phyloP scores from a whole-genome alignment of 1,284 basidiomycete species.

The Marasmius oreades region DNA sequence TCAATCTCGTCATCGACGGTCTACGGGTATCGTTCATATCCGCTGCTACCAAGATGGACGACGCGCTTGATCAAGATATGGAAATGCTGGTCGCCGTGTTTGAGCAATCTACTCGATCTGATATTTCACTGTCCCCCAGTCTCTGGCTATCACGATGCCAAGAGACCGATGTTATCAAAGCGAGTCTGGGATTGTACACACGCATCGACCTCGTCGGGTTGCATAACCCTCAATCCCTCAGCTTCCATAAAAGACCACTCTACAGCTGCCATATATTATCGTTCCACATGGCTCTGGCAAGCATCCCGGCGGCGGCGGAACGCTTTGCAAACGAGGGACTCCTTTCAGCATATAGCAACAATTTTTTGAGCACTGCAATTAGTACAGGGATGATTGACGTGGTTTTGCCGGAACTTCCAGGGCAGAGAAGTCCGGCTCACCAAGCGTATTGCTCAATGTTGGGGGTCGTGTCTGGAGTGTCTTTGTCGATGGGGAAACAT shows the following conservation, averaged over 20 bases:
- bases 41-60: conserved; percentile 52
- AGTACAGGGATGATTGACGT: conserved; percentile 75
- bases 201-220: conserved; percentile 68
- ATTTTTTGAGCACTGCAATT: conserved; percentile 72
- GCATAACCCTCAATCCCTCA: conserved; percentile 57
- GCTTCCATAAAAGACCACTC: conserved; percentile 58
- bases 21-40: conserved; percentile 68
- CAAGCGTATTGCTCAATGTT: conserved; percentile 84
- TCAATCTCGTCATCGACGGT: conserved; percentile 66
- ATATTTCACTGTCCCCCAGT: conserved; percentile 61
- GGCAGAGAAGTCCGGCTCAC: conserved; percentile 76
- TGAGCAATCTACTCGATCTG: conserved; percentile 69
- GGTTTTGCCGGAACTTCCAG: conserved; percentile 62
- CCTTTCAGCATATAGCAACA: conserved; percentile 80
- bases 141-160: conserved; percentile 81
- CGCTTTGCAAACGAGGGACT: conserved; percentile 82
- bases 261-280: conserved; percentile 75
- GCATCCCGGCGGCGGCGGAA: conserved; percentile 75
- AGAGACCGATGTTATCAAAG: conserved; percentile 76
- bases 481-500: conserved; percentile 62
- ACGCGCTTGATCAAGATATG: conserved; percentile 75
- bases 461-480: conserved; percentile 72
- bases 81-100: conserved; percentile 80
- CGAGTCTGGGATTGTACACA: conserved; percentile 73
- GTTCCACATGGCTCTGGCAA: conserved; percentile 86